These are phyloP conservation scores for Endothia cerciana DNA, from an alignment of 2,329 filamentous ascomycete species.

Conservation along the genomic window DNA sequence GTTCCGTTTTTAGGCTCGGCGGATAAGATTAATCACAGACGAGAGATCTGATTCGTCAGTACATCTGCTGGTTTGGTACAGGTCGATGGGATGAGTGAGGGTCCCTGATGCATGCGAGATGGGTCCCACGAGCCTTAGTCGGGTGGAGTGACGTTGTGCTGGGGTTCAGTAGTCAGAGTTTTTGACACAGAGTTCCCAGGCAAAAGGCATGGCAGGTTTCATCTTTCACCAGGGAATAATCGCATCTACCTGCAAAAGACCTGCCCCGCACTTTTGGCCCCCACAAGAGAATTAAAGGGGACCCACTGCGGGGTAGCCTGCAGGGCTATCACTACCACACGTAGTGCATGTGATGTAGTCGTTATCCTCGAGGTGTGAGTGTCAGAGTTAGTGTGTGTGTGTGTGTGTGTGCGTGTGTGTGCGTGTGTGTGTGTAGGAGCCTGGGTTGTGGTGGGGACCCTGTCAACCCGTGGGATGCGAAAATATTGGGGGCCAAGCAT, in stretches of 20 bases:
- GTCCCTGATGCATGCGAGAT: conserved; percentile 1
- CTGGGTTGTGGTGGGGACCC: background rate
- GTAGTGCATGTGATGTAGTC: background rate
- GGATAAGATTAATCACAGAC: background rate
- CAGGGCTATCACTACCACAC: background rate
- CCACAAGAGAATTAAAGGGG: conserved; percentile 14
- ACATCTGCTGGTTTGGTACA: background rate
- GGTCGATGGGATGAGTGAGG: background rate
- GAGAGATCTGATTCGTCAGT: conserved; percentile 1
- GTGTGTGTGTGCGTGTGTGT: too few species aligned
- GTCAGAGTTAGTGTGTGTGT: too few species aligned
- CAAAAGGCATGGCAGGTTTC: too few species aligned
- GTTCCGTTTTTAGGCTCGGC: background rate
- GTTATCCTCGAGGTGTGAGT: background rate
- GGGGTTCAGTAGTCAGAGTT: too few species aligned
- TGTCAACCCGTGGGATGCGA: too few species aligned
- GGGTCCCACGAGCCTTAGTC: background rate
- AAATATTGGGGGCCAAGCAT: background rate
- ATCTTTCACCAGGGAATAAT: too few species aligned
- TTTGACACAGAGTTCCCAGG: too few species aligned
- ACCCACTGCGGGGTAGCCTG: conserved; percentile 1
- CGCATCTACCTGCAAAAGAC: background rate
- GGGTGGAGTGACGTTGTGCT: conserved; percentile 1
- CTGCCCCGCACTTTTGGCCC: conserved; percentile 26
- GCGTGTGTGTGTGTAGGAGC: background rate